Evolutionary conservation across 257 asterid species (phyloP).

Genomic region (Plantago major): DNA sequence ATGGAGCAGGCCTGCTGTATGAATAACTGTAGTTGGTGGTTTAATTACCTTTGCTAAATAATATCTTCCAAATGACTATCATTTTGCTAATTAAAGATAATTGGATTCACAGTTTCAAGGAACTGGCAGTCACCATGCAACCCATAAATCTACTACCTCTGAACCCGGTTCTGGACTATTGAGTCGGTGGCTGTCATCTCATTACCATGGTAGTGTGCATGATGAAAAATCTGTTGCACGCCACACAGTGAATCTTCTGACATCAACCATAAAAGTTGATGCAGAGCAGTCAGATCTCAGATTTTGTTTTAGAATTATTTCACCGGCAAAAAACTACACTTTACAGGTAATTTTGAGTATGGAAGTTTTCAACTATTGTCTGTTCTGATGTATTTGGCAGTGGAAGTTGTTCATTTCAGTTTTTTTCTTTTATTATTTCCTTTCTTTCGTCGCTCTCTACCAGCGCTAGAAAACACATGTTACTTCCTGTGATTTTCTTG

Average conservation of each 20-base stretch:
- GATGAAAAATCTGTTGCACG: conserved; percentile 72
- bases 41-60: not conserved
- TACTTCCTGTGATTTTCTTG: conserved; percentile 17
- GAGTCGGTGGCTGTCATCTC: conserved; percentile 90
- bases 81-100: conserved; percentile 24
- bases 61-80: not conserved
- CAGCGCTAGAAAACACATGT: conserved; percentile 11
- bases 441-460: not conserved
- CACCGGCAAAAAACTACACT: conserved; percentile 78
- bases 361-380: not conserved
- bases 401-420: conserved; percentile 6
- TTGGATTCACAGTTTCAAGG: conserved; percentile 47
- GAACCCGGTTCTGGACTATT: conserved; percentile 70
- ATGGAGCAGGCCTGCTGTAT: conserved; percentile 65
- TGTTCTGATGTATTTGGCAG: conserved; percentile 7
- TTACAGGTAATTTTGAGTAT: conserved; percentile 49
- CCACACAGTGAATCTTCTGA: conserved; percentile 72
- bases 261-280: conserved; percentile 76
- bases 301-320: conserved; percentile 85
- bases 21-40: not conserved
- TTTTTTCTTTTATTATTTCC: not conserved
- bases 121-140: conserved; percentile 37
- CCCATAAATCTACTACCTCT: conserved; percentile 45
- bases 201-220: conserved; percentile 81
- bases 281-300: conserved; percentile 78